Percentiles rank a stretch among this genome's conserved stretches.
These are phyloP conservation scores for Diaporthe sp. DNA, from an alignment of 2,329 filamentous ascomycete species.

Conservation along the genomic window DNA sequence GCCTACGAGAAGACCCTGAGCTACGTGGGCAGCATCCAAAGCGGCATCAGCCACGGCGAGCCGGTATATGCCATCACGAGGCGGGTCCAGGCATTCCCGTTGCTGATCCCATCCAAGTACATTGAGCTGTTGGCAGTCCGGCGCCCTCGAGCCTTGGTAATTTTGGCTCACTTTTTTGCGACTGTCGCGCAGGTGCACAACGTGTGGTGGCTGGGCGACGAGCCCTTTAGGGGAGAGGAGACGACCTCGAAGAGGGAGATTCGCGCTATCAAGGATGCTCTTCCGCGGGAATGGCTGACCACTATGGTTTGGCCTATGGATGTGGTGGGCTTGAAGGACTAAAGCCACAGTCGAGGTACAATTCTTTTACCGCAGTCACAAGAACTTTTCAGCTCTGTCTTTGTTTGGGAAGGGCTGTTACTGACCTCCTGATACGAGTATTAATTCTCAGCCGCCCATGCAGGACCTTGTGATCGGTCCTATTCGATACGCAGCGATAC, in stretches of 20 bases:
- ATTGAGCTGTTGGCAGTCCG: conserved; percentile 44
- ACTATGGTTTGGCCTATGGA: conserved; percentile 46
- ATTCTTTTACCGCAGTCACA: neutral
- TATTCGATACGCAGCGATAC: no score
- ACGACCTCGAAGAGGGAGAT: conserved; percentile 46
- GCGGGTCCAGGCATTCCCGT: conserved; percentile 46
- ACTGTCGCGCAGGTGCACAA: conserved; percentile 43
- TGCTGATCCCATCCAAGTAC: conserved; percentile 45
- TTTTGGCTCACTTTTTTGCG: conserved; percentile 47
- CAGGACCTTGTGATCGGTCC: no score
- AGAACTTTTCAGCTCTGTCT: no score
- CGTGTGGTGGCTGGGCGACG: conserved; percentile 47
- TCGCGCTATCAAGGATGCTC: conserved; percentile 43
- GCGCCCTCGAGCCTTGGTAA: conserved; percentile 46
- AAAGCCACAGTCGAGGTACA: neutral
- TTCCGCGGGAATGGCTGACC: conserved; percentile 43
- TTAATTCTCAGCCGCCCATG: no score
- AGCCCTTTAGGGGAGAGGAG: conserved; percentile 36
- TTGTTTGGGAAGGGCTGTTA: no score
- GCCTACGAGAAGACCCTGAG: conserved; percentile 48
- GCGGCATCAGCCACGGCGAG: conserved; percentile 47
- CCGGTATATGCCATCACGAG: conserved; percentile 48
- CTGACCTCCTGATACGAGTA: no score
- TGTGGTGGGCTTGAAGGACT: conserved; percentile 39
- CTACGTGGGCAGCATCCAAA: conserved; percentile 47